Conservation (phyloP, 768 basidiomycete genomes). For the Lactarius sanguifluus region DNA sequence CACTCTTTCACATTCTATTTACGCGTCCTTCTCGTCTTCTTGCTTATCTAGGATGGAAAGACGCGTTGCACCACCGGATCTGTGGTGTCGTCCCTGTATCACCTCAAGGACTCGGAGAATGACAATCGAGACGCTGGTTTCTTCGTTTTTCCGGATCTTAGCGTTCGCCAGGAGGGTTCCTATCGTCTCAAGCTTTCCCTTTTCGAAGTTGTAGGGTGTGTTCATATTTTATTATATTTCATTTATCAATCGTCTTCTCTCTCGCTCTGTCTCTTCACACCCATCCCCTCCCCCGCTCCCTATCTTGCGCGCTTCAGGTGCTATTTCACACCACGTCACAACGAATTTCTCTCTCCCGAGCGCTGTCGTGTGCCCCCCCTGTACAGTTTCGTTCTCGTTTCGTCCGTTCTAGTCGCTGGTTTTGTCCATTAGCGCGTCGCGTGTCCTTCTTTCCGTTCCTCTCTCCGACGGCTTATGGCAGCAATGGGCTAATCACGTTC, state of each 20-base stretch:
- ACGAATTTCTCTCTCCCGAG: not conserved
- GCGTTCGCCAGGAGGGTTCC: constrained; percentile 88
- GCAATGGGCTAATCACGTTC: not conserved
- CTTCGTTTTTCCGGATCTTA: constrained; percentile 95
- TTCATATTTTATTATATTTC: constrained; percentile 30
- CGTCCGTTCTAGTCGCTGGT: constrained; percentile 12
- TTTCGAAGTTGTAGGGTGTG: constrained; percentile 91
- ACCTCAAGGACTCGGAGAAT: constrained; percentile 69
- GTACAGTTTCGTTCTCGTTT: constrained; percentile 13
- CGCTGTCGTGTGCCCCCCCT: constrained; percentile 1
- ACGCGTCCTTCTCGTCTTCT: constrained; percentile 15
- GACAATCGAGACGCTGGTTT: constrained; percentile 76
- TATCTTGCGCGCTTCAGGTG: not conserved
- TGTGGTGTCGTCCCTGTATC: constrained; percentile 87
- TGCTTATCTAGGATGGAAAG: constrained; percentile 65
- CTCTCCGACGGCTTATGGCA: not conserved
- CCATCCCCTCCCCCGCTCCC: not conserved
- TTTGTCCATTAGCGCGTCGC: constrained; percentile 19
- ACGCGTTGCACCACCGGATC: constrained; percentile 90
- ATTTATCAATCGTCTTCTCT: constrained; percentile 14
- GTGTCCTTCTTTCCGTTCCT: constrained; percentile 19
- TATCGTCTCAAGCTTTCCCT: constrained; percentile 74
- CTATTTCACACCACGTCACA: constrained; percentile 22
- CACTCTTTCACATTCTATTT: constrained; percentile 15
- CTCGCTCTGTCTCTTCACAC: constrained; percentile 10